A percentile compares a stretch with the other conserved stretches of the same genome.
phyloP scores from a whole-genome alignment of 768 basidiomycete species.

The Daedalea quercina region DNA sequence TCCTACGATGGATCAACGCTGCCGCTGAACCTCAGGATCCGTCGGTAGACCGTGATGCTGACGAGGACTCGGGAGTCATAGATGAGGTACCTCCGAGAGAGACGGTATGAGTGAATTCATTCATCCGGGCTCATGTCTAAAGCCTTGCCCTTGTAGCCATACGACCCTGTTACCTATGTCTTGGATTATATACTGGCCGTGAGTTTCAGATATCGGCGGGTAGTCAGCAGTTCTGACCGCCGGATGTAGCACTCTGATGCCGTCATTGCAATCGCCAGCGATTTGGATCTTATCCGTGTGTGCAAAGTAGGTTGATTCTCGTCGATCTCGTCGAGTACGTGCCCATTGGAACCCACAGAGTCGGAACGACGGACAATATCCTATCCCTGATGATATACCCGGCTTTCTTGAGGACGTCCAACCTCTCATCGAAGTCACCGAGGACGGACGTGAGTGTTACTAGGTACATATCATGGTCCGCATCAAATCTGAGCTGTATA shows the following conservation, averaged over 20 bases:
- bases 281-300: conserved; percentile 4
- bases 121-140: not conserved
- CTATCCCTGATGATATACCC: conserved; percentile 3
- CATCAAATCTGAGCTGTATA: not conserved
- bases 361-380: not conserved
- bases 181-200: conserved; percentile 12
- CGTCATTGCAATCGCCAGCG: conserved; percentile 8
- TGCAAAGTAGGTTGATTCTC: conserved; percentile 3
- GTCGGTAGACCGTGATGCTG: not conserved
- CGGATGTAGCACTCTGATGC: conserved; percentile 8
- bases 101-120: not conserved
- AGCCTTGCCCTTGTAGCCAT: not conserved
- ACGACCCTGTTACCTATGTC: conserved; percentile 8
- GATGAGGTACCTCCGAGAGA: not conserved
- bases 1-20: not conserved
- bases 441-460: conserved; percentile 3
- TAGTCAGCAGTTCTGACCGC: too few species aligned
- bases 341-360: not conserved
- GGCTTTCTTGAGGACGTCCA: not conserved
- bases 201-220: not conserved
- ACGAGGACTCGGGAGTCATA: not conserved
- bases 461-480: not conserved
- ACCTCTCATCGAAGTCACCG: conserved; percentile 9
- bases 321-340: too few species aligned
- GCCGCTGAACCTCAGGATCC: conserved; percentile 9